phyloP scores from a whole-genome alignment of 495 filamentous ascomycete genomes.

The Penicillium egyptiacum region DNA sequence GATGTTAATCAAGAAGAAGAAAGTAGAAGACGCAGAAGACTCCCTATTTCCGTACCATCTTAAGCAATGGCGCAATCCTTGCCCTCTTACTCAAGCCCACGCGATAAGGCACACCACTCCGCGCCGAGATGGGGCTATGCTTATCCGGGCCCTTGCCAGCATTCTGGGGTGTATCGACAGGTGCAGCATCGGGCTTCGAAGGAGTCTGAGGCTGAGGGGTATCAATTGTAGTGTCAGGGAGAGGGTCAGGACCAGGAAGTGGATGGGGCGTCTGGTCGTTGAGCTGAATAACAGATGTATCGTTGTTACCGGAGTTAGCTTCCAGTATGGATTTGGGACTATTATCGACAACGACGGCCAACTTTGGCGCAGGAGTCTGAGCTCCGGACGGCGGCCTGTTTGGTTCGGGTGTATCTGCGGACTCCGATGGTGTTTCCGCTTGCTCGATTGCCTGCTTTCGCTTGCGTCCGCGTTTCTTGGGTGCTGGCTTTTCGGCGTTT shows the following conservation, averaged over 20 bases:
- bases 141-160: conserved; percentile 33
- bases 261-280: not conserved
- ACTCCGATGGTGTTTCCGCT: conserved; percentile 1
- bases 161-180: conserved; percentile 14
- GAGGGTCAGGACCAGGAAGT: not conserved
- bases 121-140: conserved; percentile 52
- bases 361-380: not conserved
- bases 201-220: conserved; percentile 23
- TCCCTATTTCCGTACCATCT: conserved; percentile 60
- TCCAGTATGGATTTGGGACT: not conserved
- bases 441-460: conserved; percentile 39
- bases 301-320: not conserved
- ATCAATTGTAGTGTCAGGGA: not conserved
- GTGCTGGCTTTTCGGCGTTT: conserved; percentile 18
- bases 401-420: not conserved
- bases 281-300: not conserved
- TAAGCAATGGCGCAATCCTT: conserved; percentile 65
- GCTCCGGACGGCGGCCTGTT: not conserved
- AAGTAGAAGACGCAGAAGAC: no score
- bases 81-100: conserved; percentile 67
- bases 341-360: conserved; percentile 5
- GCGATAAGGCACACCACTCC: conserved; percentile 57
- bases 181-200: conserved; percentile 10
- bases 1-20: not conserved
- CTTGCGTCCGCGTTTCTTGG: conserved; percentile 50